A percentile compares a stretch with the other conserved stretches of the same genome.
Evolutionary conservation across 139 green algal genomes (phyloP).

Genomic region (Helicosporidium sp.): DNA sequence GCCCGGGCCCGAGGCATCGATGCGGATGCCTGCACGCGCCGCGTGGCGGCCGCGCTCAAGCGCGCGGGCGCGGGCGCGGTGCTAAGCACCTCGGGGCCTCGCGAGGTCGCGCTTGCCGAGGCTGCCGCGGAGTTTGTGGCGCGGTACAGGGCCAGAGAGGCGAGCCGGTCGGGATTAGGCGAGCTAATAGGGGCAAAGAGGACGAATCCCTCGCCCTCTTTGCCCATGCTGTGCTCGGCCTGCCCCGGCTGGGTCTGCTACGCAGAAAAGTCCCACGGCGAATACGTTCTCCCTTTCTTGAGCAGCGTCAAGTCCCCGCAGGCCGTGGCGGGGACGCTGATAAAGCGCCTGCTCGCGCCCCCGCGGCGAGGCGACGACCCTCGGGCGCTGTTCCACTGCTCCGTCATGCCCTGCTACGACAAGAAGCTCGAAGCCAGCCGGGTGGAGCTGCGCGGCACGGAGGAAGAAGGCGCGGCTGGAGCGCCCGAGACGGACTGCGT

Average conservation of each 20-base stretch:
- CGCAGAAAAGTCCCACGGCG: constrained; percentile 88
- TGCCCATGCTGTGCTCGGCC: constrained; percentile 72
- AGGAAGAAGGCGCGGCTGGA: neutral
- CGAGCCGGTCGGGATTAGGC: too few relatives aligned
- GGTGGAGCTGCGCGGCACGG: constrained; percentile 40
- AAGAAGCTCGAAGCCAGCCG: constrained; percentile 94
- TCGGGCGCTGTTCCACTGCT: constrained; percentile 58
- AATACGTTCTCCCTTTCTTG: constrained; percentile 65
- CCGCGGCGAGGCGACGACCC: constrained; percentile 15
- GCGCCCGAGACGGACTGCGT: constrained; percentile 73
- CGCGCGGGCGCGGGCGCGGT: constrained; percentile 42
- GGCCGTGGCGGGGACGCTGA: constrained; percentile 64
- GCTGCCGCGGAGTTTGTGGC: constrained; percentile 58
- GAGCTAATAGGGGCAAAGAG: too few relatives aligned
- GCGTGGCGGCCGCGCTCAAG: constrained; percentile 35
- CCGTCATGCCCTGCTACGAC: constrained; percentile 95
- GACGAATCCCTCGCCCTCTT: neutral
- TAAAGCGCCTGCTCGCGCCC: constrained; percentile 58
- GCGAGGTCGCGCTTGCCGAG: constrained; percentile 66
- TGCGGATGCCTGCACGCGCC: constrained; percentile 4
- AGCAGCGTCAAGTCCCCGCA: constrained; percentile 56
- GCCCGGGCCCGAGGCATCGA: constrained; percentile 23
- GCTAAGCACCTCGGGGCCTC: constrained; percentile 37
- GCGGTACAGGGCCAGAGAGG: constrained; percentile 16
- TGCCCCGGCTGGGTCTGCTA: constrained; percentile 97